Percentiles rank a stretch among this genome's conserved stretches.
Evolutionary conservation across 2,329 filamentous ascomycete species (phyloP).

Genomic region (Penicillium sp.): DNA sequence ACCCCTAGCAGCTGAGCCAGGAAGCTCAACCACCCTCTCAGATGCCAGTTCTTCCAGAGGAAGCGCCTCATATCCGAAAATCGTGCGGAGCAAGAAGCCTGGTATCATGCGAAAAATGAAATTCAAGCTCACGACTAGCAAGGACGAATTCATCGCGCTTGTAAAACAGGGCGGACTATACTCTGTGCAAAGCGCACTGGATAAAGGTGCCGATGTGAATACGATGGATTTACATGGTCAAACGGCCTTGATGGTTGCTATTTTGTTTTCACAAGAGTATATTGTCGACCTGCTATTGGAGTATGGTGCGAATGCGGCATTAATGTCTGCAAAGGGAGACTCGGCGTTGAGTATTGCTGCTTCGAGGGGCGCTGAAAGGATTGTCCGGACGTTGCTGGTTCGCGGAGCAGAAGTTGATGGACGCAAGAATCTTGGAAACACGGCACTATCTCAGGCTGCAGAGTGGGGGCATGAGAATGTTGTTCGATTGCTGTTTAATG

Average conservation of each 20-base stretch:
- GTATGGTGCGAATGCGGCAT: slow-evolving; percentile 7
- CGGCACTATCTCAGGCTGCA: slow-evolving; percentile 12
- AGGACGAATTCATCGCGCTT: slow-evolving; percentile 12
- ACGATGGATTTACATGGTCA: slow-evolving; percentile 6
- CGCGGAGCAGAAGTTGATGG: slow-evolving; percentile 6
- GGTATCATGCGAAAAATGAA: slow-evolving; percentile 14
- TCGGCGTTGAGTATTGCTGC: slow-evolving; percentile 12
- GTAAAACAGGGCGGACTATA: slow-evolving; percentile 4
- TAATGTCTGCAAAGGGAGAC: neutral
- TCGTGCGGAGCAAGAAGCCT: slow-evolving; percentile 5
- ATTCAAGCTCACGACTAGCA: slow-evolving; percentile 8
- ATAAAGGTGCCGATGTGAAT: slow-evolving; percentile 14
- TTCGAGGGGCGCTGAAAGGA: slow-evolving; percentile 8
- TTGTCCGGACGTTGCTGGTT: slow-evolving; percentile 11
- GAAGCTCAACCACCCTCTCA: neutral
- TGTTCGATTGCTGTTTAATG: slow-evolving; percentile 10
- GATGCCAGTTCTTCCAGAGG: neutral
- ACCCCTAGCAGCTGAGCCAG: slow-evolving; percentile 1
- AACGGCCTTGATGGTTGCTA: slow-evolving; percentile 18
- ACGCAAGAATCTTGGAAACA: neutral
- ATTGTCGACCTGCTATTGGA: slow-evolving; percentile 12
- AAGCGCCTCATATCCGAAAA: neutral
- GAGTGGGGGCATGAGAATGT: slow-evolving; percentile 11
- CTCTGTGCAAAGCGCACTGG: slow-evolving; percentile 8
- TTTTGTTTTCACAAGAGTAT: slow-evolving; percentile 10